Percentiles rank a stretch among this genome's conserved stretches.
Evolutionary conservation across 1,139 yeast genomes (phyloP).

Genomic region (Pichia sp.): DNA sequence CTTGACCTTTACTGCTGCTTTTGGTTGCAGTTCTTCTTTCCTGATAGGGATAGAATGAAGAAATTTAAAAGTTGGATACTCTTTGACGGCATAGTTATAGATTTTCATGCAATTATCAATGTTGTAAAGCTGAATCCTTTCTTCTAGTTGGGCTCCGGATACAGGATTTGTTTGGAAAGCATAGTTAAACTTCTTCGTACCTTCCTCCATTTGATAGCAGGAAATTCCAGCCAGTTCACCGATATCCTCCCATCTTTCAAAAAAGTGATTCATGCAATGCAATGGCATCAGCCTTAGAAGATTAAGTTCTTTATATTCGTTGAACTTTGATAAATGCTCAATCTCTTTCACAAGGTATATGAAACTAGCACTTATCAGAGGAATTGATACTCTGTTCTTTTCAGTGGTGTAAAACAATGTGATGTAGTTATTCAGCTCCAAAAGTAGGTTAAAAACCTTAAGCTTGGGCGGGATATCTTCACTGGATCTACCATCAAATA

Average conservation of each 20-base stretch:
- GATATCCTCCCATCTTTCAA: slow-evolving; percentile 10
- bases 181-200: too few relatives aligned
- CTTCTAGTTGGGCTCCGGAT: too few relatives aligned
- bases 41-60: neutral
- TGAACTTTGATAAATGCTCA: slow-evolving; percentile 6
- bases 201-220: too few relatives aligned
- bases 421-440: too few relatives aligned
- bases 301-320: slow-evolving; percentile 3
- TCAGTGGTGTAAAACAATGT: too few relatives aligned
- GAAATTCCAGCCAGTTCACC: slow-evolving; percentile 7
- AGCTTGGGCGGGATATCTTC: too few relatives aligned
- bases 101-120: slow-evolving; percentile 7
- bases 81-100: slow-evolving; percentile 1
- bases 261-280: slow-evolving; percentile 5
- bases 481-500: too few relatives aligned
- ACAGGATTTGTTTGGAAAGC: too few relatives aligned
- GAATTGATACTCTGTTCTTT: too few relatives aligned
- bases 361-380: too few relatives aligned
- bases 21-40: neutral
- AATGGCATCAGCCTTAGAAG: slow-evolving; percentile 5
- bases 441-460: too few relatives aligned
- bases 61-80: slow-evolving; percentile 5
- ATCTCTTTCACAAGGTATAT: too few relatives aligned
- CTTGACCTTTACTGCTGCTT: slow-evolving; percentile 1
- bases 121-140: slow-evolving; percentile 2